A percentile compares a stretch with the other conserved stretches of the same genome.
phyloP scores from a whole-genome alignment of 1,284 basidiomycete genomes.

The Tranzscheliella williamsii region DNA sequence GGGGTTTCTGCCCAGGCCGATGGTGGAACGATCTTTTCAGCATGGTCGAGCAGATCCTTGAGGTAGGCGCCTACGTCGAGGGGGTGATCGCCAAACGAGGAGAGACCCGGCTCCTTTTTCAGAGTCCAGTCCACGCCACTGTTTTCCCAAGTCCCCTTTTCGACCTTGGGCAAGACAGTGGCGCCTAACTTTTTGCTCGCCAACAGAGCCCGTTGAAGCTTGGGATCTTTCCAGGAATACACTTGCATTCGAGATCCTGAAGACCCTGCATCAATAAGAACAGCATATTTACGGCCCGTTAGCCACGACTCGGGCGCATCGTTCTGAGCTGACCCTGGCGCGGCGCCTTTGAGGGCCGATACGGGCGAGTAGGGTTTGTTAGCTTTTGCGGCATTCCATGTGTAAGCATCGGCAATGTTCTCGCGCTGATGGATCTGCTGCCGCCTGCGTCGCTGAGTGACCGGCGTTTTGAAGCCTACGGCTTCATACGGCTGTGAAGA shows the following conservation, averaged over 20 bases:
- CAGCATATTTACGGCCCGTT: conserved; percentile 70
- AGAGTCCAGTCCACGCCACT: conserved; percentile 72
- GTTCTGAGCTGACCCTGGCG: conserved; percentile 28
- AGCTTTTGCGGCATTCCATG: conserved; percentile 38
- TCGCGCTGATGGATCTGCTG: conserved; percentile 7
- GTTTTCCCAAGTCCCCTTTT: conserved; percentile 83
- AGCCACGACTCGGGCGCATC: conserved; percentile 33
- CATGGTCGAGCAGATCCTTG: conserved; percentile 79
- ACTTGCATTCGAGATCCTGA: conserved; percentile 94
- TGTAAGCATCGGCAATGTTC: conserved; percentile 30
- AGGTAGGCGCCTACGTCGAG: conserved; percentile 76
- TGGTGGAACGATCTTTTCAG: conserved; percentile 79
- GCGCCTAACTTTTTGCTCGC: conserved; percentile 46
- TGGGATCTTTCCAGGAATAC: conserved; percentile 91
- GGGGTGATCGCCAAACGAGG: conserved; percentile 75
- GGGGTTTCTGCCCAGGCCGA: conserved; percentile 81
- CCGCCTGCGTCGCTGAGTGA: conserved; percentile 14
- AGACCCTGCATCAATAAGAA: conserved; percentile 96
- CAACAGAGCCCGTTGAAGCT: conserved; percentile 63
- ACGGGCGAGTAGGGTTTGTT: conserved; percentile 18
- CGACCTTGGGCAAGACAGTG: conserved; percentile 74
- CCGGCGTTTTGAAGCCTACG: conserved; percentile 30
- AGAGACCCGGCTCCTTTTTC: conserved; percentile 95
- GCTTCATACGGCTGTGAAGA: conserved; percentile 34
- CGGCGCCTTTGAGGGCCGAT: conserved; percentile 33